Evolutionary conservation across 768 basidiomycete species (phyloP), one percentile per base, ranked within the genome.

Genomic region (Boletales sp.): DNA sequence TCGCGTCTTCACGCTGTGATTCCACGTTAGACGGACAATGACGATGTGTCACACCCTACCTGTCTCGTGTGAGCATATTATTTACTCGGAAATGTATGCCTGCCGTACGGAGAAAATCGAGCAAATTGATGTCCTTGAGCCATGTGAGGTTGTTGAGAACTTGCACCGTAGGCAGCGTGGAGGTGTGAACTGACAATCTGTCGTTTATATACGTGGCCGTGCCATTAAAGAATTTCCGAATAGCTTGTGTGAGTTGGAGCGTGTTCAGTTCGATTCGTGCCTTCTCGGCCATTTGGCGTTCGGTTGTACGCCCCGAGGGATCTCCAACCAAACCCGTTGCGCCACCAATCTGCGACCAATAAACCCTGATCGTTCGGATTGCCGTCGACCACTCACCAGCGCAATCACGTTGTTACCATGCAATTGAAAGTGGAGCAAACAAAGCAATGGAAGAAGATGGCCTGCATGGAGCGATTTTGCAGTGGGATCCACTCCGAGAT

Each of bases 251-350:
- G 47, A 99, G 81, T 15, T 74, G 72, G 12, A 59, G 48, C 38
- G 87, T 83, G 59, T 98, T 97, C 45, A 70, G 54, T 35, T 81
- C 74, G 4, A 94, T 79, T 44, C 81, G 75, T 10, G 77, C 67
- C 12, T 69, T 66, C 32, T 84, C 75, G 5, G 92, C 80, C 4
- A 82, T 75, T 47, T 83, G 79, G 18, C 97, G 83, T 68, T 97
- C 95, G 0, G 81, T 81, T 5, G 79, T 76, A 32, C 94, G 79
- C 2, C 97, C 95, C 5, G 94, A 95, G 8, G 97, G 97, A 64
- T 99, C 97, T 7, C 97, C 97, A 40, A 99, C 86, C n/a, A 87
- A 83, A 9, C 93, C 97, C 0, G 95, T 98, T 9, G 93, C 94
- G 1, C 93, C 94, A 30, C 97, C 95, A 65, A 97, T 88, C 95